A percentile compares a stretch with the other conserved stretches of the same genome.
phyloP scores from a whole-genome alignment of 2,329 filamentous ascomycete species.

The Aspergillus sp. region DNA sequence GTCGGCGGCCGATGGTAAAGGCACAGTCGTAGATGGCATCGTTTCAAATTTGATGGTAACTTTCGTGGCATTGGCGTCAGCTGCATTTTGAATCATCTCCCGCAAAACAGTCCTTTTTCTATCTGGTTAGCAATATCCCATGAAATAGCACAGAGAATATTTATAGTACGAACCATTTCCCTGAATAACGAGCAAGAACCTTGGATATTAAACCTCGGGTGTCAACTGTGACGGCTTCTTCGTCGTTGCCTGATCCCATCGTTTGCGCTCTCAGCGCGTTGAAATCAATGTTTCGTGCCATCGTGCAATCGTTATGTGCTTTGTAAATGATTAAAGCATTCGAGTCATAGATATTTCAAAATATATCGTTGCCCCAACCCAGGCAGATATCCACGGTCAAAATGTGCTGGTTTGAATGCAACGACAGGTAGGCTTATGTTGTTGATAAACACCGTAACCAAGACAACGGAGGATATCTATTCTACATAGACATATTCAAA shows the following conservation, averaged over 20 bases:
- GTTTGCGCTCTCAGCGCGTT: constrained; percentile 77
- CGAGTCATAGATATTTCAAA: too few species aligned
- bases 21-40: constrained; percentile 71
- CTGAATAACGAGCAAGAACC: constrained; percentile 90
- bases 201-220: constrained; percentile 96
- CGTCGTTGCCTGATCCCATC: constrained; percentile 78
- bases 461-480: too few species aligned
- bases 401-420: too few species aligned
- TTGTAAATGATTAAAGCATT: too few species aligned
- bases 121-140: constrained; percentile 9
- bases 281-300: constrained; percentile 66
- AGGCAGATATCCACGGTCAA: too few species aligned
- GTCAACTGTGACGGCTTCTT: constrained; percentile 97
- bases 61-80: constrained; percentile 85
- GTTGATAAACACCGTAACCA: too few species aligned
- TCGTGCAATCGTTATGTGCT: constrained; percentile 25
- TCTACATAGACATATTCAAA: too few species aligned
- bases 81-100: constrained; percentile 97
- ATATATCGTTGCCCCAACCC: too few species aligned
- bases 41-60: constrained; percentile 93
- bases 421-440: too few species aligned
- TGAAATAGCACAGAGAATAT: neutral
- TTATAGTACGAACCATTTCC: constrained; percentile 71
- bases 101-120: constrained; percentile 58
- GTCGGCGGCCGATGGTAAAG: constrained; percentile 61